A percentile compares a stretch with the other conserved stretches of the same genome.
Conservation (phyloP, 306 rosid genomes). For the Vigna unguiculata region DNA sequence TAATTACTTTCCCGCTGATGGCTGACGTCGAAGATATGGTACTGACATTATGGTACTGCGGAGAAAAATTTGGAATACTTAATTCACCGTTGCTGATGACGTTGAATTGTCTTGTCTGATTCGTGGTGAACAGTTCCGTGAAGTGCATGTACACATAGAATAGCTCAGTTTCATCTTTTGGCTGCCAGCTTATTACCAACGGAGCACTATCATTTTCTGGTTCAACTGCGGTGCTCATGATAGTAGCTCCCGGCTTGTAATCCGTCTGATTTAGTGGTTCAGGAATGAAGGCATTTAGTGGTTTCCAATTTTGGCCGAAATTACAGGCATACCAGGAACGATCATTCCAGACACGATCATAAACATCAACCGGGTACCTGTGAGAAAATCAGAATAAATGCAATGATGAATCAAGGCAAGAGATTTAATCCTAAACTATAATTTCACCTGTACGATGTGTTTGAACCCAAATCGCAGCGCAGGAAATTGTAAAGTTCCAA, state of each 20-base stretch:
- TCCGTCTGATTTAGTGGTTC: background rate
- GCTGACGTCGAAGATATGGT: accelerated
- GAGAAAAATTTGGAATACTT: background rate
- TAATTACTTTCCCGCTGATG: background rate
- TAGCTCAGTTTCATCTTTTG: background rate
- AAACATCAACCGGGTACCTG: constrained; percentile 45
- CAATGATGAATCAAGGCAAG: background rate
- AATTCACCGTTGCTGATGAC: background rate
- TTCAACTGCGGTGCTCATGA: constrained; percentile 42
- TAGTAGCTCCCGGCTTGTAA: constrained; percentile 18
- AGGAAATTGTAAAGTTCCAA: background rate
- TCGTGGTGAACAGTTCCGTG: constrained; percentile 28
- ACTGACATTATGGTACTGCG: accelerated
- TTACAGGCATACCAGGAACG: background rate
- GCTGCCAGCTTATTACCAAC: background rate
- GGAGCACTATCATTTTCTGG: constrained; percentile 38
- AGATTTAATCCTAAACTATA: background rate
- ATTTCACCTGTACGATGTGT: constrained; percentile 17
- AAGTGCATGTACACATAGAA: constrained; percentile 50
- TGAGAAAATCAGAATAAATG: background rate
- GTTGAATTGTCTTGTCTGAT: constrained; percentile 49
- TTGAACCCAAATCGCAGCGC: constrained; percentile 42
- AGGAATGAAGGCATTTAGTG: background rate
- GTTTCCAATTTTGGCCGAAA: background rate
- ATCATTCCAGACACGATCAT: constrained; percentile 34